These are phyloP conservation scores for Dysphania ambrosioides DNA, from an alignment of 148 eudicot species.

Conservation along the genomic window DNA sequence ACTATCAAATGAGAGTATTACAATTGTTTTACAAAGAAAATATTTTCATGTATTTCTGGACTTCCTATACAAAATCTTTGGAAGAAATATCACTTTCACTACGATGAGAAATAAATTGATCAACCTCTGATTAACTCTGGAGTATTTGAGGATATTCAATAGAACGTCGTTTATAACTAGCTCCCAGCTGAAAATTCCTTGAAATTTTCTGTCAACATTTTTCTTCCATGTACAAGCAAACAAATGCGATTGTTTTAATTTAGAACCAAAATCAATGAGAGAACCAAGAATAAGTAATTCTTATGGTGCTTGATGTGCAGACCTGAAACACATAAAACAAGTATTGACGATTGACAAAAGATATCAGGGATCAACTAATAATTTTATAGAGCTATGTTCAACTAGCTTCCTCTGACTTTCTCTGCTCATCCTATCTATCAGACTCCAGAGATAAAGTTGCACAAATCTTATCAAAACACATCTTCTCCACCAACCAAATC, in stretches of 20 bases:
- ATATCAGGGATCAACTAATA: not conserved
- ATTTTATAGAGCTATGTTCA: not conserved
- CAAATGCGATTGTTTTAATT: no score
- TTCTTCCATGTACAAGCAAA: constrained; percentile 22
- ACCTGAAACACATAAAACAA: constrained; percentile 19
- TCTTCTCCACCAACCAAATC: no score
- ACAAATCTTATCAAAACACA: not conserved
- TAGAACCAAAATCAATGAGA: constrained; percentile 11
- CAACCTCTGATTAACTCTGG: not conserved
- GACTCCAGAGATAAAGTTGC: not conserved
- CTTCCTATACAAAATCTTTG: constrained; percentile 28
- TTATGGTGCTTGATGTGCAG: constrained; percentile 12
- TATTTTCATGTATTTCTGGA: constrained; percentile 12
- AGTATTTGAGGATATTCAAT: not conserved
- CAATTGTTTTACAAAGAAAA: constrained; percentile 15
- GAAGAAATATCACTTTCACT: constrained; percentile 8
- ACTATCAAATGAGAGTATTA: constrained; percentile 10
- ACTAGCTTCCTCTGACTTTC: not conserved
- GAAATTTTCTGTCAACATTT: not conserved
- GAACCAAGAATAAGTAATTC: constrained; percentile 20
- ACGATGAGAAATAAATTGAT: not conserved
- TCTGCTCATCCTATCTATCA: not conserved
- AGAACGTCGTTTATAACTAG: constrained; percentile 6
- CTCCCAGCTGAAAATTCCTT: constrained; percentile 1
- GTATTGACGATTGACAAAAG: not conserved